Conservation (phyloP, 139 green algal species). For the Spirogloea muscicola region DNA sequence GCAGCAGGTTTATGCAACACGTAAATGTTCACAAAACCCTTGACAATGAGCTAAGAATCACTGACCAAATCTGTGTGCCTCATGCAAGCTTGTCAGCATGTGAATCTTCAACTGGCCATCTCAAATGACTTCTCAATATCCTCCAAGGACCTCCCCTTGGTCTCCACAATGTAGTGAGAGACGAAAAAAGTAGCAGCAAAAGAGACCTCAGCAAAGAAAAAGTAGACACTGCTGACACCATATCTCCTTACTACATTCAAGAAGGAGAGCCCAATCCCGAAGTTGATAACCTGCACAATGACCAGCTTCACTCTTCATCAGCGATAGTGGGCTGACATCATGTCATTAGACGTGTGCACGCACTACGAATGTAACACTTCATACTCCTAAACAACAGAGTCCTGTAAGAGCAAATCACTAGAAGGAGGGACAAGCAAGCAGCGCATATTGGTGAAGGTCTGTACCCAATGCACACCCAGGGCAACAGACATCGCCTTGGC, state of each 20-base stretch:
- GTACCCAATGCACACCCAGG: slow-evolving; percentile 4
- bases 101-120: too few relatives aligned
- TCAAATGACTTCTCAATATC: slow-evolving; percentile 69
- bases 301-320: background rate
- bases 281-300: slow-evolving; percentile 60
- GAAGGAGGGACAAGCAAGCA: background rate
- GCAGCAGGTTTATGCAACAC: too few relatives aligned
- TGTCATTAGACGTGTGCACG: background rate
- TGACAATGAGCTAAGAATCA: too few relatives aligned
- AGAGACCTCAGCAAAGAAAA: slow-evolving; percentile 70
- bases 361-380: background rate
- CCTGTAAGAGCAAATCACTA: background rate
- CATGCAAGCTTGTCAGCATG: too few relatives aligned
- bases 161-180: slow-evolving; percentile 58
- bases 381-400: slow-evolving; percentile 2
- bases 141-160: slow-evolving; percentile 68
- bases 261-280: slow-evolving; percentile 76
- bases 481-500: slow-evolving; percentile 45
- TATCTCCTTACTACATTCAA: slow-evolving; percentile 56
- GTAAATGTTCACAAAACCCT: too few relatives aligned
- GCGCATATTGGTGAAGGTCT: background rate
- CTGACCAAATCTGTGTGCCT: too few relatives aligned
- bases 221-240: slow-evolving; percentile 62
- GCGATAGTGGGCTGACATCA: background rate
- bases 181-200: slow-evolving; percentile 53